Evolutionary conservation across 345 rosid species (phyloP).

Genomic region (Heritiera littoralis): DNA sequence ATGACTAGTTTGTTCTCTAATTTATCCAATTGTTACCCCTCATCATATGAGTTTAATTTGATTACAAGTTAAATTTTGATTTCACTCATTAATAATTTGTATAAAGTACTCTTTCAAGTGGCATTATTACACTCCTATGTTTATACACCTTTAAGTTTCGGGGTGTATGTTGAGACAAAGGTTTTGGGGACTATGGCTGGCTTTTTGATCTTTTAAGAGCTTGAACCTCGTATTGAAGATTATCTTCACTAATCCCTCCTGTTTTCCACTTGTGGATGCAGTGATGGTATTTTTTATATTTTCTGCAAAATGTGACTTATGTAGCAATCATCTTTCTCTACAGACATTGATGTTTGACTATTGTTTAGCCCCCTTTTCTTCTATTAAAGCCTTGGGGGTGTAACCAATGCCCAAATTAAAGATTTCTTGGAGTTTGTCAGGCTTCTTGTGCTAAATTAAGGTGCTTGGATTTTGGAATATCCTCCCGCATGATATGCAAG

Average conservation of each 20-base stretch:
- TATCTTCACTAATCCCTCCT: background rate
- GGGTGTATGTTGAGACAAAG: background rate
- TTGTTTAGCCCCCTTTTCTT: conserved; percentile 5
- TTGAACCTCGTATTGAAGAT: conserved; percentile 5
- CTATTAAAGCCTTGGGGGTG: conserved; percentile 8
- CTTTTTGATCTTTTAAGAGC: conserved; percentile 4
- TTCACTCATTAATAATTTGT: too few relatives aligned
- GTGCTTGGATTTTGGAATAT: conserved; percentile 50
- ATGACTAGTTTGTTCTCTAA: background rate
- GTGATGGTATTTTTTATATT: background rate
- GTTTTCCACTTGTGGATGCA: background rate
- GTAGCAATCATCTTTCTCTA: background rate
- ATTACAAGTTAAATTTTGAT: too few relatives aligned
- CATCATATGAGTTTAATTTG: too few relatives aligned
- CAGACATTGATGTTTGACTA: background rate
- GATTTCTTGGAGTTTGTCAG: conserved; percentile 39
- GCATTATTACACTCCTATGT: too few relatives aligned
- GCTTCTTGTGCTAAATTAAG: conserved; percentile 34
- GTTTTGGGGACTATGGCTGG: background rate
- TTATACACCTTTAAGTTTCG: background rate
- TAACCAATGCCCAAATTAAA: conserved; percentile 25
- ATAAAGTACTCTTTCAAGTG: too few relatives aligned
- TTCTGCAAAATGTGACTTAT: background rate
- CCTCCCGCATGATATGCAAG: conserved; percentile 25
- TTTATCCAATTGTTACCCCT: too few relatives aligned